A percentile compares a stretch with the other conserved stretches of the same genome.
Evolutionary conservation across 805 yeast species (phyloP).

Genomic region (Candida insectorum): DNA sequence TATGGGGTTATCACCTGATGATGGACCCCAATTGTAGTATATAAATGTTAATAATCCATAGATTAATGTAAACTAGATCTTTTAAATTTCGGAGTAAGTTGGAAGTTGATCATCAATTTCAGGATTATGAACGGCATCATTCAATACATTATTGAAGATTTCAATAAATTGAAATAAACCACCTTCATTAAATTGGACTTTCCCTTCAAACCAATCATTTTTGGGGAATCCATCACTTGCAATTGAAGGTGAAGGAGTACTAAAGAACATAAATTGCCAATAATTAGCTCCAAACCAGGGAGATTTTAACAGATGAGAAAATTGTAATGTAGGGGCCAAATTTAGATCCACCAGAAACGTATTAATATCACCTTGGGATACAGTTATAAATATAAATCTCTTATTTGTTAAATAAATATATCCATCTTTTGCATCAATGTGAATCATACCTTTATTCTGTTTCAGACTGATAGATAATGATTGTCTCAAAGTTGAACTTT

Average conservation of each 20-base stretch:
- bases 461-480: constrained; percentile 21
- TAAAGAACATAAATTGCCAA: constrained; percentile 42
- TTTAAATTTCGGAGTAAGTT: constrained; percentile 23
- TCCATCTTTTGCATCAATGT: constrained; percentile 37
- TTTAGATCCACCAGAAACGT: constrained; percentile 36
- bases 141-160: constrained; percentile 26
- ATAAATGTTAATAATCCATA: neutral
- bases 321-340: constrained; percentile 24
- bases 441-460: constrained; percentile 11
- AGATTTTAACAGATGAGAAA: constrained; percentile 38
- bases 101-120: constrained; percentile 47
- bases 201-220: constrained; percentile 34
- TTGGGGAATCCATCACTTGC: constrained; percentile 40
- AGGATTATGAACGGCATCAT: constrained; percentile 32
- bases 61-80: constrained; percentile 1
- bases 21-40: constrained; percentile 3
- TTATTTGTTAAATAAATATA: constrained; percentile 39
- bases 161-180: constrained; percentile 44
- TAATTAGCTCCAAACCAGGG: constrained; percentile 57
- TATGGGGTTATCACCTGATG: constrained; percentile 2
- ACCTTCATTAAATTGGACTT: constrained; percentile 43
- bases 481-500: constrained; percentile 22
- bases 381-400: constrained; percentile 38
- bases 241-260: constrained; percentile 26
- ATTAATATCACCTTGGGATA: constrained; percentile 39